Conservation (phyloP, 2,329 filamentous ascomycete species). For the Rhytidhysteron rufulum region DNA sequence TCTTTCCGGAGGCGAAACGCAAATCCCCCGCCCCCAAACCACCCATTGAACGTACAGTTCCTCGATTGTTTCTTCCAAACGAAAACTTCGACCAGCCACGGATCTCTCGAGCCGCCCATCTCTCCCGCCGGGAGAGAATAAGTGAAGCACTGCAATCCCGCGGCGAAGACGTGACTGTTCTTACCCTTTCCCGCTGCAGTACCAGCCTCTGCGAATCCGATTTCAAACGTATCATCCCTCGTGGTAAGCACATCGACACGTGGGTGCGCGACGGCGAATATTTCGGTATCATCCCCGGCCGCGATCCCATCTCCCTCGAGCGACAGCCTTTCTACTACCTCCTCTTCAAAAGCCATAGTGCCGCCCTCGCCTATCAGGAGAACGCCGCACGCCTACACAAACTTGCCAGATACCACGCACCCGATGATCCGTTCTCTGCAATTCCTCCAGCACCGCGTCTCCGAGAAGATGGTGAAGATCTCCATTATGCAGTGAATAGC, state of each 20-base stretch:
- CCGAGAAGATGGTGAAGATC: constrained; percentile 46
- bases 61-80: constrained; percentile 22
- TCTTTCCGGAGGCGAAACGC: constrained; percentile 50
- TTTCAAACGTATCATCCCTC: constrained; percentile 64
- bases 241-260: constrained; percentile 60
- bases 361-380: constrained; percentile 59
- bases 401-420: constrained; percentile 43
- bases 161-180: constrained; percentile 34
- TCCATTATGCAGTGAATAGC: constrained; percentile 36
- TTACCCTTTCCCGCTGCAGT: constrained; percentile 54
- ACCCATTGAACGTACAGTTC: constrained; percentile 4
- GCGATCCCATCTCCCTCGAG: constrained; percentile 60
- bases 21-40: not conserved
- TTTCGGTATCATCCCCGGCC: constrained; percentile 60
- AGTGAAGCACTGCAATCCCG: constrained; percentile 19
- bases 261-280: constrained; percentile 61
- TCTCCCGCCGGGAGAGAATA: constrained; percentile 12
- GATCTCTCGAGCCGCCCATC: not conserved
- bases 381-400: constrained; percentile 52
- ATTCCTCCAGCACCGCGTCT: constrained; percentile 42
- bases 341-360: constrained; percentile 59
- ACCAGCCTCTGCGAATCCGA: constrained; percentile 60
- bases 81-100: constrained; percentile 5
- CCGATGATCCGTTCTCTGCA: constrained; percentile 39
- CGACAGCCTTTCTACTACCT: constrained; percentile 65